Conservation (phyloP, 2,329 filamentous ascomycete species). For the Fragosphaeria purpurea region DNA sequence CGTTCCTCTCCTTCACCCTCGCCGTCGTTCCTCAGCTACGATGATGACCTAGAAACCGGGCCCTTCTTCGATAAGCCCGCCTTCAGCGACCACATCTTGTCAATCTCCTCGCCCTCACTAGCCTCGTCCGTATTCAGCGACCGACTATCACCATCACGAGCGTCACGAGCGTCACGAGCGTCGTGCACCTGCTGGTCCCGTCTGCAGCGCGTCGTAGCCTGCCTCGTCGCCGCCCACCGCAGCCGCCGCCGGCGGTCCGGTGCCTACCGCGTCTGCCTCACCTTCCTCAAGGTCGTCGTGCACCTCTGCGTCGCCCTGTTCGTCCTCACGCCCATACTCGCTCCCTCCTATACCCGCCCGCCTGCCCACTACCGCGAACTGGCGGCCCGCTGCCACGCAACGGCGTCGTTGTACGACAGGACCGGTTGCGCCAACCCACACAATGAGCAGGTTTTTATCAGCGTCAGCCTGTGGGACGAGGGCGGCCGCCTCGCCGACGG, state of each 20-base stretch:
- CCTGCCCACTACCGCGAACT: conserved; percentile 28
- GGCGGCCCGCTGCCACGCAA: conserved; percentile 20
- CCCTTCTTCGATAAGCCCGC: not conserved
- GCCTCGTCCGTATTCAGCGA: too few species aligned
- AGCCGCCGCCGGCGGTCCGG: not conserved
- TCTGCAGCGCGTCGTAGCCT: not conserved
- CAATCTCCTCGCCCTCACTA: not conserved
- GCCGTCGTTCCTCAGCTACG: conserved; percentile 1
- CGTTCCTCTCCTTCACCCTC: too few species aligned
- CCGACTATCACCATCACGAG: not conserved
- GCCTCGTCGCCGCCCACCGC: not conserved
- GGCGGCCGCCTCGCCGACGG: conserved; percentile 50
- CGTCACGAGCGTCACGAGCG: not conserved
- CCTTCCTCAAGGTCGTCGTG: conserved; percentile 10
- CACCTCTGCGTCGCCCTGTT: conserved; percentile 44
- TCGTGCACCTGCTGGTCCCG: not conserved
- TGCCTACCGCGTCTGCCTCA: not conserved
- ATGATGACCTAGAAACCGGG: not conserved
- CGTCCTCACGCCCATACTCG: conserved; percentile 21
- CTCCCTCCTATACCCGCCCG: conserved; percentile 32
- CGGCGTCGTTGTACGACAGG: conserved; percentile 10
- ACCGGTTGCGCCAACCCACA: conserved; percentile 27
- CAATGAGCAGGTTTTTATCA: conserved; percentile 63
- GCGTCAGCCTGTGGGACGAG: conserved; percentile 58
- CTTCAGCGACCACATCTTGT: not conserved